Evolutionary conservation across 306 rosid genomes (phyloP).

Genomic region (Cotoneaster glaucophyllus): DNA sequence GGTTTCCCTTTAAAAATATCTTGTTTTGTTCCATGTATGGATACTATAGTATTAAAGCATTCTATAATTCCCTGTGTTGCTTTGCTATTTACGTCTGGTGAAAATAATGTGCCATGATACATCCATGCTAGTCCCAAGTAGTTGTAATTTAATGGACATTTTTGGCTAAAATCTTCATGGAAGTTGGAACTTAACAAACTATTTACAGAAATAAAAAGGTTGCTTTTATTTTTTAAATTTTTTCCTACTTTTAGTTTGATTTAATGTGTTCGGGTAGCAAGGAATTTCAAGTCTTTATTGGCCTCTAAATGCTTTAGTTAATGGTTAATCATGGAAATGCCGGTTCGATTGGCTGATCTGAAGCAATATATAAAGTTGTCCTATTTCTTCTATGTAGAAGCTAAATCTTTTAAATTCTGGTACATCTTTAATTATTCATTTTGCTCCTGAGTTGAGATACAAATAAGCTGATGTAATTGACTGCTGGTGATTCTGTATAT

Average conservation of each 20-base stretch:
- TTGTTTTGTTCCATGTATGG: background rate
- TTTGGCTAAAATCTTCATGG: background rate
- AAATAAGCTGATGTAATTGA: background rate
- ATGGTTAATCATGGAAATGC: background rate
- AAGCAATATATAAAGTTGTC: background rate
- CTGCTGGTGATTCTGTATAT: constrained; percentile 18
- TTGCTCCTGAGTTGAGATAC: background rate
- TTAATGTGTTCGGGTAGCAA: background rate
- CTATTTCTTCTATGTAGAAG: background rate
- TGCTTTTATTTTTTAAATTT: background rate
- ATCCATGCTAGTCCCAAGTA: background rate
- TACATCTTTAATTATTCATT: background rate
- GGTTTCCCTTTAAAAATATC: background rate
- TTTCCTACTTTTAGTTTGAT: background rate
- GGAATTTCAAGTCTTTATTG: background rate
- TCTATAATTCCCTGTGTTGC: background rate
- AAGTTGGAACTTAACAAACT: background rate
- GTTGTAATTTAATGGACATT: background rate
- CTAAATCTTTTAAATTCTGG: background rate
- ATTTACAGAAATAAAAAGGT: background rate
- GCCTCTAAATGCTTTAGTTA: background rate
- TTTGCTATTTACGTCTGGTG: background rate
- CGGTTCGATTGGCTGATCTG: background rate
- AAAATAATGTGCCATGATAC: background rate
- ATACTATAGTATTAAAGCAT: background rate